phyloP scores from a whole-genome alignment of 2,329 filamentous ascomycete genomes.

The Ploettnerulaceae sp. region DNA sequence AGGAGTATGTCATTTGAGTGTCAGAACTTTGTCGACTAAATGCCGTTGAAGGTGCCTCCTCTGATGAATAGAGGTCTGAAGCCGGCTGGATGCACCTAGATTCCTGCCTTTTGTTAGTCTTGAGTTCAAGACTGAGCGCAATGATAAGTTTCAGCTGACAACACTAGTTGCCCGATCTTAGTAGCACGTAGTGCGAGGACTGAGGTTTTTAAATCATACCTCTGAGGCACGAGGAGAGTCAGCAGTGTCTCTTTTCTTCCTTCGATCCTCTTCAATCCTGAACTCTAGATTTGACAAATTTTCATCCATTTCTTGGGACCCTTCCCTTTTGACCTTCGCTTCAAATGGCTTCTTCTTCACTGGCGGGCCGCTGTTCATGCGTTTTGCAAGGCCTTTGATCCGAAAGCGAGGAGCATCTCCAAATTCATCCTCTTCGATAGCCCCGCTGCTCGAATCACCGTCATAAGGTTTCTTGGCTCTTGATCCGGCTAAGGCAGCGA shows the following conservation, averaged over 20 bases:
- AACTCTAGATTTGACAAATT: not conserved
- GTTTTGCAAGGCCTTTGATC: not conserved
- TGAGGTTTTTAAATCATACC: not conserved
- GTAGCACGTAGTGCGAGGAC: too few relatives aligned
- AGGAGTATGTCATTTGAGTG: too few relatives aligned
- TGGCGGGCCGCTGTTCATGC: not conserved
- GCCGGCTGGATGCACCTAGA: too few relatives aligned
- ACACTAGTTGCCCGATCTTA: too few relatives aligned
- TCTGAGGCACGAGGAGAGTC: not conserved
- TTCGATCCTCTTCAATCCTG: not conserved
- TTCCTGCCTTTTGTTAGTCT: too few relatives aligned
- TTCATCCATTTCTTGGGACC: not conserved
- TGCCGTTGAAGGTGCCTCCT: too few relatives aligned
- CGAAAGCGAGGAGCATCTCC: constrained; percentile 6
- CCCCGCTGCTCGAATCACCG: constrained; percentile 29
- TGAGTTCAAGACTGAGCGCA: too few relatives aligned
- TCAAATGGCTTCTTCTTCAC: not conserved
- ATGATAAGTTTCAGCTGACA: too few relatives aligned
- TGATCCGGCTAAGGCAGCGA: constrained; percentile 7
- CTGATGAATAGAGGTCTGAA: too few relatives aligned
- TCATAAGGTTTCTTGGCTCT: constrained; percentile 15
- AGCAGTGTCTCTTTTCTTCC: not conserved
- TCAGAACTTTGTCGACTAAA: too few relatives aligned
- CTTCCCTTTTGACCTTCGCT: not conserved
- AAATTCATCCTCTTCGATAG: constrained; percentile 21